Evolutionary conservation across 2,329 filamentous ascomycete species (phyloP), one percentile per base, ranked within the genome.

Genomic region (Cytospora chrysosperma): DNA sequence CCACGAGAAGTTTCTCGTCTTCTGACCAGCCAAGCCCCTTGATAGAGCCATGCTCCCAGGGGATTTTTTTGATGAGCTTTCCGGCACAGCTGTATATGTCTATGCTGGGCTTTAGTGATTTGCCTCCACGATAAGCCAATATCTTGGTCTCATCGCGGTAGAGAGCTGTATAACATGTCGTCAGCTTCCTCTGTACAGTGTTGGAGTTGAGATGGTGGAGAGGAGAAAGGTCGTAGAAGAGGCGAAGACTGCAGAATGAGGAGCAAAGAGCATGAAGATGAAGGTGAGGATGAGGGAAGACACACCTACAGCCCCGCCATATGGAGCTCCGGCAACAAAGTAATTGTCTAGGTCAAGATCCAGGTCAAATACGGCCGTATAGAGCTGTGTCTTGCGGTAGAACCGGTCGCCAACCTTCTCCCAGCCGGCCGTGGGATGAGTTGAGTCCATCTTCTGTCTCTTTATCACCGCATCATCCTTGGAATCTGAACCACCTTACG

Each of bases 331-430:
- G 63, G 89, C 88, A 72, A 97, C 88, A 72, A 94, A 84, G 79
- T 96, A 96, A 80, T 95, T 96, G 81, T 97, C 93, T 69, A 99
- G 85, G 79, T 99, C 93, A 67, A 97, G 82, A 74, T 97, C 93
- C 73, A 91, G 86, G 77, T 97, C 93, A 76, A 98, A 99, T 68
- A 98, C 86, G 69, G 88, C 90, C 66, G 93, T 93, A 81, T 98
- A 99, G 66, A 97, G 86, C 77, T 94, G 91, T 63, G 91, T 88
- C 81, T 96, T 97, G 75, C 94, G 91, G 80, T 98, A 99, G 82
- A 96, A 98, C 72, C 87, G 89, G 77, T 96, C 91, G 74, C 92
- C 95, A 69, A 98, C 87, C 77, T 87, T 90, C 81, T 97, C 93
- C 95, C 95, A 99, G 76, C 94, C 92, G 71, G 92, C 90, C 71